Conservation (phyloP, 371 early-diverging fungal genomes). For the Mortierella sp. region DNA sequence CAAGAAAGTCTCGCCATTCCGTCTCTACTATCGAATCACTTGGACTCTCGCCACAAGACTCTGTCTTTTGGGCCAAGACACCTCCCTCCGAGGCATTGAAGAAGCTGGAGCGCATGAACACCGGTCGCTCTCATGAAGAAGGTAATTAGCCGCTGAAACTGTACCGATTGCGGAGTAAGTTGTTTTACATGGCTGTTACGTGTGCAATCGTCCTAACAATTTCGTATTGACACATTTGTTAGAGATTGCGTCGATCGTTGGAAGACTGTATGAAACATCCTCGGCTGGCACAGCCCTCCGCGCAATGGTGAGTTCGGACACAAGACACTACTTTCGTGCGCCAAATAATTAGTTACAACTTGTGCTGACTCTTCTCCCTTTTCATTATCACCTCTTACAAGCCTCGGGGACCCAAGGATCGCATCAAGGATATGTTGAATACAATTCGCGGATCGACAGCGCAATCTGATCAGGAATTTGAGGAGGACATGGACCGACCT, state of each 20-base stretch:
- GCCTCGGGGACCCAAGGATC: constrained; percentile 32
- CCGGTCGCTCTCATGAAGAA: constrained; percentile 46
- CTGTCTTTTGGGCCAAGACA: constrained; percentile 53
- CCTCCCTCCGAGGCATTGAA: constrained; percentile 53
- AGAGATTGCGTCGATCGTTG: constrained; percentile 40
- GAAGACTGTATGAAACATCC: constrained; percentile 39
- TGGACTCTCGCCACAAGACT: constrained; percentile 45
- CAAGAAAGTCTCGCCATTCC: constrained; percentile 18
- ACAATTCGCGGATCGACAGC: constrained; percentile 31
- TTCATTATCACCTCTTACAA: neutral
- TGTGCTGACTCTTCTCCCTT: neutral
- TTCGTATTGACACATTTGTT: neutral
- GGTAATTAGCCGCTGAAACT: neutral
- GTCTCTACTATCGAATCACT: constrained; percentile 36
- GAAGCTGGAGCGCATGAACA: constrained; percentile 27
- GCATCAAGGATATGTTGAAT: constrained; percentile 47
- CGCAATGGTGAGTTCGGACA: constrained; percentile 20
- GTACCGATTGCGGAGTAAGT: neutral
- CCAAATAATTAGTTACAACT: neutral
- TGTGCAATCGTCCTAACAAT: neutral
- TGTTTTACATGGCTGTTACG: neutral
- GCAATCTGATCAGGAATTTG: neutral
- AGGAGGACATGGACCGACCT: constrained; percentile 20
- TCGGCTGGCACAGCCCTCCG: constrained; percentile 37
- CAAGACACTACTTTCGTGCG: too few species aligned